A percentile compares a stretch with the other conserved stretches of the same genome.
phyloP scores from a whole-genome alignment of 2,329 filamentous ascomycete genomes.

The Penicillium sp. region DNA sequence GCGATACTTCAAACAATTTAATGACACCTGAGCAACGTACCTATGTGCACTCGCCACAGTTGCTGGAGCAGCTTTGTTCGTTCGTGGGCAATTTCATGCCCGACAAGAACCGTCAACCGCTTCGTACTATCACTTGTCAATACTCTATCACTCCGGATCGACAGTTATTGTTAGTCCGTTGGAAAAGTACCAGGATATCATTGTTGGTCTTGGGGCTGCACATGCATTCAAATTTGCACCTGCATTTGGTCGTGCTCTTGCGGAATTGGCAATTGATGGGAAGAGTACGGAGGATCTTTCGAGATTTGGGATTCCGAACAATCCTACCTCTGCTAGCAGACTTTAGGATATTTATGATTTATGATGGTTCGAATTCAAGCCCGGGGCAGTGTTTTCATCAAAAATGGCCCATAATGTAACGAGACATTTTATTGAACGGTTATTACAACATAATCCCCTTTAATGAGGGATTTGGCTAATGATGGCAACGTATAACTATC shows the following conservation, averaged over 20 bases:
- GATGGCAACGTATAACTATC: background rate
- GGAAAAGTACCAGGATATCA: slow-evolving; percentile 21
- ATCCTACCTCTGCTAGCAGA: slow-evolving; percentile 11
- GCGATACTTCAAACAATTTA: slow-evolving; percentile 13
- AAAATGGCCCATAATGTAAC: background rate
- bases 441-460: background rate
- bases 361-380: background rate
- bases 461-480: background rate
- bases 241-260: slow-evolving; percentile 26
- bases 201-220: slow-evolving; percentile 23
- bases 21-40: slow-evolving; percentile 32
- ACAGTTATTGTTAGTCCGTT: slow-evolving; percentile 31
- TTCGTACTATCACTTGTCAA: slow-evolving; percentile 32
- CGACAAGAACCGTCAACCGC: slow-evolving; percentile 21
- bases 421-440: too few species aligned
- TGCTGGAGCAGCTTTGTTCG: slow-evolving; percentile 21
- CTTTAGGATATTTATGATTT: slow-evolving; percentile 3
- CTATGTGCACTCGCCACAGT: slow-evolving; percentile 27
- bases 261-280: slow-evolving; percentile 29
- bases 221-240: slow-evolving; percentile 33
- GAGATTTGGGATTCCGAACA: slow-evolving; percentile 22
- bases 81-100: slow-evolving; percentile 27
- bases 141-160: slow-evolving; percentile 32
- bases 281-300: slow-evolving; percentile 27
- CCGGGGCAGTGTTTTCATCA: background rate